Evolutionary conservation across 2,329 filamentous ascomycete genomes (phyloP).

Genomic region (Fusarium nisikadoi): DNA sequence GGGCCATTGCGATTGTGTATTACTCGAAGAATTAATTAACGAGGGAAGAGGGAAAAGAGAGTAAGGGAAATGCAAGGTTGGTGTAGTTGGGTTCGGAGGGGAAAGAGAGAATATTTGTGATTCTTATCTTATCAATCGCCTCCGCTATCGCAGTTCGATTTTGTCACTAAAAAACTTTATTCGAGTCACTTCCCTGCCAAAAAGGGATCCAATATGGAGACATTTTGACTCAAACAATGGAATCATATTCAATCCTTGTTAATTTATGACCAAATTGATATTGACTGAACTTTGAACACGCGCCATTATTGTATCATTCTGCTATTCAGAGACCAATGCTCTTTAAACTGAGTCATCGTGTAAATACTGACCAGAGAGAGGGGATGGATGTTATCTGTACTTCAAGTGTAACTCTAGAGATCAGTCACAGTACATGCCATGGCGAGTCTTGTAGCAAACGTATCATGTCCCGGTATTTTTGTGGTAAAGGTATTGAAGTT

Average conservation of each 20-base stretch:
- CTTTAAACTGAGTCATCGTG: not conserved
- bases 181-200: constrained; percentile 2
- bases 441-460: not conserved
- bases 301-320: not conserved
- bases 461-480: not conserved
- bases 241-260: constrained; percentile 8
- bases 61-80: not conserved
- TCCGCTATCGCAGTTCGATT: constrained; percentile 44
- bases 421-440: not conserved
- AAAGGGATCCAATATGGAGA: constrained; percentile 2
- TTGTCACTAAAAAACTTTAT: constrained; percentile 25
- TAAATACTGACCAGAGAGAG: not conserved
- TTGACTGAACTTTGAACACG: not conserved
- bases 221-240: constrained; percentile 12
- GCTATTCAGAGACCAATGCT: not conserved
- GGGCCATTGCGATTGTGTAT: constrained; percentile 50
- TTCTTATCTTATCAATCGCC: constrained; percentile 45
- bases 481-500: not conserved
- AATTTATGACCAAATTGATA: not conserved
- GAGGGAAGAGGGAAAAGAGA: not conserved
- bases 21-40: not conserved
- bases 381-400: accelerated
- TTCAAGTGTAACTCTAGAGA: accelerated
- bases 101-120: constrained; percentile 40
- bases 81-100: constrained; percentile 5